Base-by-base conservation (phyloP, 2,329 filamentous ascomycete species). In the Fusarium sp. region DNA sequence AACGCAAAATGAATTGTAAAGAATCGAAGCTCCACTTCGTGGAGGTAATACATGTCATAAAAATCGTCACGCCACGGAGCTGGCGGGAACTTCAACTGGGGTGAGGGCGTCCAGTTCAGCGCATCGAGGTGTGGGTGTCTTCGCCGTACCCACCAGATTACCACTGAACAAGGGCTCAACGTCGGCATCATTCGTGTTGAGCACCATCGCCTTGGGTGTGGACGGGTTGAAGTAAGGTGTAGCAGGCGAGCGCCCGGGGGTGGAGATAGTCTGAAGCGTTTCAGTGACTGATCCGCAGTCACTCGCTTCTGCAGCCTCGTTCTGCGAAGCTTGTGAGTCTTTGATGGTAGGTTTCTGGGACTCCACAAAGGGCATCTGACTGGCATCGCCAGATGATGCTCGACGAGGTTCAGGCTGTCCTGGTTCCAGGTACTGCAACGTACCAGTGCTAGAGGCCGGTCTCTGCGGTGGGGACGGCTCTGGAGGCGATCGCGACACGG, bases 201-300 rank as follows among this genome's bases (percentile, higher is more conserved):
- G 18, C 2, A 67, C 20, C 80, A 82, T 81, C 5, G 80, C 80
- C 30, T 75, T 81, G 1, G 81, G 80, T 0, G 81, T 82, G 6
- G 57, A 70, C 1, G 81, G 80, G 13, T 80, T 78, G 27, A 79
- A 81, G 1, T n/a, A 61, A 1, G 67, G 75, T 7, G 75, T 75
- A 8, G 75, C 63, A 1, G 76, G 75, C 3, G 75, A 78, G 27
- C 67, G 69, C 1, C 73, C 71, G 0, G 68, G 35, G 0, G 76
- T 67, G 3, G 73, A 66, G 20, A 70, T 48, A 1, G 71, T 72
- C 30, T 68, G 68, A 1, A 68, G 70, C 62, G 57, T 74, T 59
- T 41, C 73, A 23, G 63, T 48, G 62, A 32, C 71, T 20, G 52
- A 80, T 11, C 58, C 65, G 9, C 27, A 45, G 20, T 69, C 74